These are phyloP conservation scores for Pyricularia pennisetigena DNA, from an alignment of 2,329 filamentous ascomycete species.

Conservation along the genomic window DNA sequence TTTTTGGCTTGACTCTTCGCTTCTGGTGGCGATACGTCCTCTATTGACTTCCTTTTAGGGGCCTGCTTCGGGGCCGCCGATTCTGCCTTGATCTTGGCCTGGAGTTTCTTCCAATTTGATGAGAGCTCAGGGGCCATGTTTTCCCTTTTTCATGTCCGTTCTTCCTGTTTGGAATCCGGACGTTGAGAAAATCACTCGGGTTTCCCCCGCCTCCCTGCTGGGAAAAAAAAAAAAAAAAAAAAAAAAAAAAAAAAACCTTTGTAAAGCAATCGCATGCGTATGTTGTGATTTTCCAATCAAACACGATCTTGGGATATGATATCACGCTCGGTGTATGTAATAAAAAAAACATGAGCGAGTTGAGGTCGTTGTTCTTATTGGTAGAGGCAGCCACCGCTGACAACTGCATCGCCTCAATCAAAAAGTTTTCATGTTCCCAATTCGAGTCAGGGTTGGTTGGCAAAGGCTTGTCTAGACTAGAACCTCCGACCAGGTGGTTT, in stretches of 20 bases:
- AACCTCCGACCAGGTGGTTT: not conserved
- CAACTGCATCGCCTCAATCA: not conserved
- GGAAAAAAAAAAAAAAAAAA: no score
- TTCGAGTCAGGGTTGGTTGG: not conserved
- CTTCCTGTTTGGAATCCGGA: not conserved
- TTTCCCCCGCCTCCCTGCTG: not conserved
- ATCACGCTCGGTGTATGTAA: not conserved
- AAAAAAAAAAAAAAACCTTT: no score
- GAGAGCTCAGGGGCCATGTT: slow-evolving; percentile 45
- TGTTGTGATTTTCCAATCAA: not conserved
- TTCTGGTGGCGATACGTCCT: slow-evolving; percentile 18
- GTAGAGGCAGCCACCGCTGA: no score
- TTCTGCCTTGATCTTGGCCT: slow-evolving; percentile 47
- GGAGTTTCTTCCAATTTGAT: slow-evolving; percentile 72
- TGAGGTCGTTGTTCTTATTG: not conserved
- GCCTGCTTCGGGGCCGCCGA: slow-evolving; percentile 22
- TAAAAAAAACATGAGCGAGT: not conserved
- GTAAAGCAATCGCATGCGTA: not conserved
- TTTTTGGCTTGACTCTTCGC: slow-evolving; percentile 19
- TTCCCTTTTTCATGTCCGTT: slow-evolving; percentile 9
- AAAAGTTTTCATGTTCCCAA: not conserved
- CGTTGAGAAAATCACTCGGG: not conserved
- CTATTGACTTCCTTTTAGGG: slow-evolving; percentile 22
- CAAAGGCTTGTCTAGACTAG: not conserved
- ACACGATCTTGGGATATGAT: not conserved